Evolutionary conservation across 257 asterid genomes (phyloP).

Genomic region (Cruciata laevipes): DNA sequence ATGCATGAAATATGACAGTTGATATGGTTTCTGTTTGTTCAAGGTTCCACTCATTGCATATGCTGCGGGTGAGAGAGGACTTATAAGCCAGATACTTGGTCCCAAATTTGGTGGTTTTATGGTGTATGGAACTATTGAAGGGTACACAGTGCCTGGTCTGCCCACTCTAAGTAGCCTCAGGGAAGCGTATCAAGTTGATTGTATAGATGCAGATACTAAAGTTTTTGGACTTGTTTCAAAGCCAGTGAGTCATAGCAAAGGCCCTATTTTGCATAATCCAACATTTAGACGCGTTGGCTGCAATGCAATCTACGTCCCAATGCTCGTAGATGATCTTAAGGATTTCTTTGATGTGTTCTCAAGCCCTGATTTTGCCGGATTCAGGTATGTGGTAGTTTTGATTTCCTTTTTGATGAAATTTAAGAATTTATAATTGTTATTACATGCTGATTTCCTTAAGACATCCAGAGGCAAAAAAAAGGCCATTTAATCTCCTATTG

Average conservation of each 20-base stretch:
- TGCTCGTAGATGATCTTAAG: conserved; percentile 62
- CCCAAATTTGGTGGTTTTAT: conserved; percentile 49
- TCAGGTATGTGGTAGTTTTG: conserved; percentile 32
- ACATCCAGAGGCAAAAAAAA: neutral
- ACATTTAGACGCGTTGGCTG: conserved; percentile 42
- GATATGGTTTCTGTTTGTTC: neutral
- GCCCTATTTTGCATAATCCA: conserved; percentile 67
- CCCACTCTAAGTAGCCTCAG: conserved; percentile 44
- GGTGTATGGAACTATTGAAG: conserved; percentile 51
- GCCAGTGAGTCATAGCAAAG: conserved; percentile 67
- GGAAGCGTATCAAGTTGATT: conserved; percentile 36
- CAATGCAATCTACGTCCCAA: conserved; percentile 58
- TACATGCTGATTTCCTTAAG: neutral
- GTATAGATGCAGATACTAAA: conserved; percentile 34
- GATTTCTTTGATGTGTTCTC: conserved; percentile 49
- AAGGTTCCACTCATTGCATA: conserved; percentile 56
- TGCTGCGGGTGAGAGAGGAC: conserved; percentile 57
- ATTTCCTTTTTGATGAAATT: neutral
- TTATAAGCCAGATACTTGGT: conserved; percentile 49
- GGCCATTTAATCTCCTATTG: neutral
- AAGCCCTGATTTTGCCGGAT: conserved; percentile 48
- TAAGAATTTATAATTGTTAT: neutral
- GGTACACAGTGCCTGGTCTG: conserved; percentile 37
- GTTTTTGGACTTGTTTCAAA: conserved; percentile 62
- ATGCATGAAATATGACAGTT: neutral